Conservation (phyloP, 305 asterid genomes). For the Fraxinus greggii region DNA sequence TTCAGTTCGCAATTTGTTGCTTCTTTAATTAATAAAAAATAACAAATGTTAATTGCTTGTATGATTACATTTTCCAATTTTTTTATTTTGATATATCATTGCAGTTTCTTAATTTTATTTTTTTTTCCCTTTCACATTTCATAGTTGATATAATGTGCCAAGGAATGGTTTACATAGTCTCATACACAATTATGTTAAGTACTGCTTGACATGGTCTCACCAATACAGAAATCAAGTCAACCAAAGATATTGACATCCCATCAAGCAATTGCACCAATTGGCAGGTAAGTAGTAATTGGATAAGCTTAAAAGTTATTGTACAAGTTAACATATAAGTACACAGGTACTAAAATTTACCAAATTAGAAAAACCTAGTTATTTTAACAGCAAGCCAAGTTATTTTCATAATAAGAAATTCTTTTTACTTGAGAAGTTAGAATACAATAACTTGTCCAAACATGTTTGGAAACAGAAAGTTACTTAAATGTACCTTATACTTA, state of each 20-base stretch:
- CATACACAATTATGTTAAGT: background rate
- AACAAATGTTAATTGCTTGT: background rate
- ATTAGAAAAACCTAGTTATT: too few relatives aligned
- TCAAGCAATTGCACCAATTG: background rate
- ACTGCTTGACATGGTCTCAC: background rate
- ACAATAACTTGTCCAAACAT: background rate
- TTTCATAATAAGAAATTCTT: background rate
- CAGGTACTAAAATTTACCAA: too few relatives aligned
- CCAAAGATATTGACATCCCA: background rate
- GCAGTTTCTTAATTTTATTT: background rate
- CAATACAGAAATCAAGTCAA: background rate
- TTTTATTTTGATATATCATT: background rate
- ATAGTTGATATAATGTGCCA: background rate
- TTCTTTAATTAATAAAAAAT: background rate
- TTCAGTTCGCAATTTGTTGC: background rate
- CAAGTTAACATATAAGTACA: background rate
- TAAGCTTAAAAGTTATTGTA: background rate
- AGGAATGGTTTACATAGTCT: background rate
- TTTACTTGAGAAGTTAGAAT: background rate
- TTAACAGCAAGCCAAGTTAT: background rate
- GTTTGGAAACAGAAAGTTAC: background rate
- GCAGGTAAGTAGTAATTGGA: background rate
- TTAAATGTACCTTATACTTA: background rate
- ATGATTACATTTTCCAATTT: background rate
- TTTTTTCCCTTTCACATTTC: background rate